Evolutionary conservation across 192 early-diverging fungal species (phyloP).

Genomic region (Backusella westeae): DNA sequence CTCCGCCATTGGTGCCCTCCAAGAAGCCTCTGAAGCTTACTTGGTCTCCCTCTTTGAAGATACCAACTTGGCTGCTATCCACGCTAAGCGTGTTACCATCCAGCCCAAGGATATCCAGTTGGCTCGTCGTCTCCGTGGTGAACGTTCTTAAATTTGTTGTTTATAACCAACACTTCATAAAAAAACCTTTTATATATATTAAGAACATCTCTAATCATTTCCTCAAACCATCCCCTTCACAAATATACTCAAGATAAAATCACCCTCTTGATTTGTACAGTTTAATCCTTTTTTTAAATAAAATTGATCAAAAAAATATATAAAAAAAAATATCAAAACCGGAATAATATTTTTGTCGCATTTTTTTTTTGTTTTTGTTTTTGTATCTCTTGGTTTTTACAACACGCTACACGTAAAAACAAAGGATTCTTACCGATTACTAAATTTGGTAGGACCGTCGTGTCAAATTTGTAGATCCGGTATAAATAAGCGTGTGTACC

Average conservation of each 20-base stretch:
- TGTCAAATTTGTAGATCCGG: not conserved
- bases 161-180: not conserved
- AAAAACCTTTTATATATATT: not conserved
- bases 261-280: not conserved
- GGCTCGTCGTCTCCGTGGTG: slow-evolving; percentile 93
- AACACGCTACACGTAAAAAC: not conserved
- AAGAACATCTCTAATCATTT: not conserved
- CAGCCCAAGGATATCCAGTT: slow-evolving; percentile 99
- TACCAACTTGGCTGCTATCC: slow-evolving; percentile 96
- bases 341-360: not conserved
- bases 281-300: slow-evolving; percentile 5
- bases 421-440: not conserved
- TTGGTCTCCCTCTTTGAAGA: slow-evolving; percentile 91
- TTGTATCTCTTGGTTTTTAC: not conserved
- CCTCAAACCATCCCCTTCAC: not conserved
- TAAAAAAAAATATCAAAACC: not conserved
- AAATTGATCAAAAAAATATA: not conserved
- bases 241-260: slow-evolving; percentile 3
- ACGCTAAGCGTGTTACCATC: slow-evolving; percentile 99
- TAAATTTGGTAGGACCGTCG: not conserved
- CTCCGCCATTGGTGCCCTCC: slow-evolving; percentile 97
- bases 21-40: slow-evolving; percentile 97
- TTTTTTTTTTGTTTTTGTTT: not conserved
- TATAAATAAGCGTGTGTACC: not conserved
- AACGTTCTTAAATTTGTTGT: slow-evolving; percentile 68